Evolutionary conservation across 257 asterid genomes (phyloP).

Genomic region (Parsonsia alboflavescens): DNA sequence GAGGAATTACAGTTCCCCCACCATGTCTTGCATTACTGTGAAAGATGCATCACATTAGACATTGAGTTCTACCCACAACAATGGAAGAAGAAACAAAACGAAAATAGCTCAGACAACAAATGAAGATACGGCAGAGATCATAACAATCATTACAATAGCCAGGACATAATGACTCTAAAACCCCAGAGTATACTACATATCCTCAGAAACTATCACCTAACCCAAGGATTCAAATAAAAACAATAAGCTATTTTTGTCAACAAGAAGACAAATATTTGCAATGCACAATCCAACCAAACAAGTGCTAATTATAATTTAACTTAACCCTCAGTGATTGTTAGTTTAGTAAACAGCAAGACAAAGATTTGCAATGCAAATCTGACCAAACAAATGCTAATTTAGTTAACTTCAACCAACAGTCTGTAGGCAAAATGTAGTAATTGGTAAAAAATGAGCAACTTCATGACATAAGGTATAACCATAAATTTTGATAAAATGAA

Average conservation of each 20-base stretch:
- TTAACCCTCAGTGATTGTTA: neutral
- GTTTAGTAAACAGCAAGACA: neutral
- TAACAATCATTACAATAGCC: neutral
- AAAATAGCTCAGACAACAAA: neutral
- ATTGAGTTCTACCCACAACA: conserved; percentile 11
- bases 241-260: neutral
- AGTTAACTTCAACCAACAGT: neutral
- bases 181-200: neutral
- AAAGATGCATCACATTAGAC: conserved; percentile 12
- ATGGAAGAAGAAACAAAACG: neutral
- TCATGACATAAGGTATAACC: neutral
- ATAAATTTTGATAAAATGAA: too few species aligned
- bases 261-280: neutral
- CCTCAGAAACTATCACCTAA: neutral
- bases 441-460: neutral
- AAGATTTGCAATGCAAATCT: neutral
- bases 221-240: neutral
- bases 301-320: neutral
- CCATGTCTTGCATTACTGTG: conserved; percentile 95
- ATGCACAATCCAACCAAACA: neutral
- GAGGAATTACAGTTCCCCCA: conserved; percentile 92
- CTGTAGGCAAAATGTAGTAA: neutral
- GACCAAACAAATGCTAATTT: neutral
- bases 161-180: neutral
- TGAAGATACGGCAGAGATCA: neutral